Conservation (phyloP, 768 basidiomycete species). For the Chlorophyllum brunneum region DNA sequence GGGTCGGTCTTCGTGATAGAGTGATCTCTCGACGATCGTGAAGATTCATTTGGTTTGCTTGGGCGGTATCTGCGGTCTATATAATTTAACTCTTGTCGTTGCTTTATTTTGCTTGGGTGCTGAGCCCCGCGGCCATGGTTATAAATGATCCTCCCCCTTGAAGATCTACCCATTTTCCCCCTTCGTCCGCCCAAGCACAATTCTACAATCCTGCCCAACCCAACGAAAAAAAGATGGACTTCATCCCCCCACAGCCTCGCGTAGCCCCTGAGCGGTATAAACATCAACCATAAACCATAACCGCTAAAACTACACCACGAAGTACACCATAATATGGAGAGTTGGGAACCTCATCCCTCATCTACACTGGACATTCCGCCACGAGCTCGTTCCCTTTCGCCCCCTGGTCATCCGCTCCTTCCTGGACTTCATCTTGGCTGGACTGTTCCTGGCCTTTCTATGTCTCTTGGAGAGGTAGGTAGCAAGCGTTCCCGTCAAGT, state of each 20-base stretch:
- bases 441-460: constrained; percentile 38
- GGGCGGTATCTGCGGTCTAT: too few relatives aligned
- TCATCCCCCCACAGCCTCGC: too few relatives aligned
- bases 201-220: too few relatives aligned
- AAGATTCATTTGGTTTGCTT: background rate
- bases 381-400: constrained; percentile 36
- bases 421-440: constrained; percentile 43
- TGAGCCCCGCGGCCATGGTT: too few relatives aligned
- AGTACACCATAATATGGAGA: constrained; percentile 15
- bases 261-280: background rate
- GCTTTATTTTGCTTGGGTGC: too few relatives aligned
- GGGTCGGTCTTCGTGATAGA: background rate
- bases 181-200: too few relatives aligned
- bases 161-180: too few relatives aligned
- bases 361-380: constrained; percentile 40
- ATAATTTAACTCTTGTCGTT: too few relatives aligned
- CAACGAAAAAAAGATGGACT: too few relatives aligned
- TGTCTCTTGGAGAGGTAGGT: constrained; percentile 59
- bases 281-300: background rate
- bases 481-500: background rate
- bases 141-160: too few relatives aligned
- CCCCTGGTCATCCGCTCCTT: constrained; percentile 41
- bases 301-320: background rate
- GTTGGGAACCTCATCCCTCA: constrained; percentile 23
- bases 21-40: background rate